Base-by-base conservation (phyloP, 2,329 filamentous ascomycete genomes). In the Cryphonectria japonica region DNA sequence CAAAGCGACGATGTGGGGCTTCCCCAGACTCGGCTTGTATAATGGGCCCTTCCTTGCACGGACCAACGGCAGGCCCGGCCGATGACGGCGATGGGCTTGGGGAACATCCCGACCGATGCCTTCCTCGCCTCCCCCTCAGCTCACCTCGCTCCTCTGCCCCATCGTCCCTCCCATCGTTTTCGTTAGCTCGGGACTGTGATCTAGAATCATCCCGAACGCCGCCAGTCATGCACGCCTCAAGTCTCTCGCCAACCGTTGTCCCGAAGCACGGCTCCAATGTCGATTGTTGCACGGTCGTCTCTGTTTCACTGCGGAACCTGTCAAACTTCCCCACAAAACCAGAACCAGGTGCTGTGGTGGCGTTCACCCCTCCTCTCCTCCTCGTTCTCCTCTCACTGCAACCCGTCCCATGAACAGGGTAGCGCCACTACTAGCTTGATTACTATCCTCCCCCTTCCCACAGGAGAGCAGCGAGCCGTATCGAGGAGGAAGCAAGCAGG, bases 311-410 rank as follows among this genome's bases (percentile, higher is more conserved):
- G 57, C 68, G 71, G 41, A 32, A n/a, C 9, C 41, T 71, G 60
- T 66, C 57, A 70, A 52, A 63, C 41, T 66, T 71, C 68, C 69
- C 71, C 71, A 69, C 71, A 68, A 60, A 39, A 67, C 39, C 50
- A 59, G 41, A 68, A 34, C 46, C 68, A 57, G 65, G 14, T 39
- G 39, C 61, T 29, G n/a, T 46, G 61, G n/a, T 46, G 61, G n/a
- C 39, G 26, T n/a, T 46, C 13, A 8, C 26, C 43, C 41, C 41
- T 46, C 6, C 46, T n/a, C 46, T 50, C 6, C 19, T 19, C 16
- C 19, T 50, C 4, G 4, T 8, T 6, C 19, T 37, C 37, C 37
- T 37, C 9, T 11, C 7, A 39, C 43, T 50, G 22, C 26, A 59
- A 2, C 26, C 7, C 13, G 5, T 32, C 29, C 54, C 26, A 32